These are phyloP conservation scores for Laburnicola sp. DNA, from an alignment of 2,329 filamentous ascomycete genomes.

Conservation along the genomic window DNA sequence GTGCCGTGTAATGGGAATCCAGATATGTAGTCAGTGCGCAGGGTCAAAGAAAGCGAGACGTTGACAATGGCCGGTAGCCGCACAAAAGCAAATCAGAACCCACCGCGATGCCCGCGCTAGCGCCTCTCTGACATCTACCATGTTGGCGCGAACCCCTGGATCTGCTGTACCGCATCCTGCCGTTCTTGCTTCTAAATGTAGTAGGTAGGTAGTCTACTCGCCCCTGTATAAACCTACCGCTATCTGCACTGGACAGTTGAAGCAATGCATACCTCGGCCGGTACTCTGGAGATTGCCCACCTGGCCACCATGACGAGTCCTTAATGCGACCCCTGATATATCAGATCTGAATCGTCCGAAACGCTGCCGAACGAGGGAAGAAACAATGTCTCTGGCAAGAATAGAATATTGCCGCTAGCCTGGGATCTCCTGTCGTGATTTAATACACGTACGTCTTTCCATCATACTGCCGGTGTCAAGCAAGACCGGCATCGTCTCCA, in stretches of 20 bases:
- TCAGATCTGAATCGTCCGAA: slow-evolving; percentile 14
- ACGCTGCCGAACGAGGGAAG: slow-evolving; percentile 25
- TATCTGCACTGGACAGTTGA: neutral
- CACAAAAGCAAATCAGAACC: neutral
- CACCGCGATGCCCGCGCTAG: neutral
- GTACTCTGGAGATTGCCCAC: slow-evolving; percentile 13
- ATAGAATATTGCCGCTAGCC: too few relatives aligned
- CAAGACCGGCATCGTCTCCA: slow-evolving; percentile 25
- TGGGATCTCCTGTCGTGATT: too few relatives aligned
- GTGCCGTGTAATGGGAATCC: neutral
- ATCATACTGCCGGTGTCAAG: too few relatives aligned
- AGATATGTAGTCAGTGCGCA: slow-evolving; percentile 2
- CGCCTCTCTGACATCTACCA: too few relatives aligned
- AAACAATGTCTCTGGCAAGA: slow-evolving; percentile 19
- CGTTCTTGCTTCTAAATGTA: too few relatives aligned
- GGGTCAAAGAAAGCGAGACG: slow-evolving; percentile 4
- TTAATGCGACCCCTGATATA: slow-evolving; percentile 27
- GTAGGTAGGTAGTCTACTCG: too few relatives aligned
- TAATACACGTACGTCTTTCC: too few relatives aligned
- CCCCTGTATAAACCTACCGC: too few relatives aligned
- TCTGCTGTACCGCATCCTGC: neutral
- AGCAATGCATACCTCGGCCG: slow-evolving; percentile 24
- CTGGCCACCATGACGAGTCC: slow-evolving; percentile 32
- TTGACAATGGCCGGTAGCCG: neutral
- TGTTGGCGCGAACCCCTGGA: too few relatives aligned